phyloP scores from a whole-genome alignment of 306 rosid species.

The Carpinus viminea region DNA sequence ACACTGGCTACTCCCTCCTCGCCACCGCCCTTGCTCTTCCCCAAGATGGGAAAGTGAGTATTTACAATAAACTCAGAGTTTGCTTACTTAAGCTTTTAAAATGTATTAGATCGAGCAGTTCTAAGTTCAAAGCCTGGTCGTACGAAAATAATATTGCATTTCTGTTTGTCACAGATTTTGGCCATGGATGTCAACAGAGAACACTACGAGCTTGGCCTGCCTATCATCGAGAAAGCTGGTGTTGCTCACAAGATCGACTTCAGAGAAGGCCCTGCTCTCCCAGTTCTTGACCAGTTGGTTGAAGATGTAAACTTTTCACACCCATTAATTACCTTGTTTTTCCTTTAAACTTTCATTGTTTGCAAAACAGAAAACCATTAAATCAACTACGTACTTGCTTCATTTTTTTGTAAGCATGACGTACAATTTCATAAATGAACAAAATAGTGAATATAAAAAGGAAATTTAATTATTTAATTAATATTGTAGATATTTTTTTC shows the following conservation, averaged over 20 bases:
- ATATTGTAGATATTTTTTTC: too few species aligned
- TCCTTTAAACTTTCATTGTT: not conserved
- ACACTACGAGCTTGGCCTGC: slow-evolving; percentile 82
- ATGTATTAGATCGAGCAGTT: too few species aligned
- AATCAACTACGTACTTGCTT: too few species aligned
- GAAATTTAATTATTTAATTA: too few species aligned
- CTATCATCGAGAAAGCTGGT: slow-evolving; percentile 72
- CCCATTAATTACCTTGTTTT: not conserved
- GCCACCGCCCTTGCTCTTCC: slow-evolving; percentile 96
- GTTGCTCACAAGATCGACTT: slow-evolving; percentile 88
- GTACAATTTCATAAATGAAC: too few species aligned
- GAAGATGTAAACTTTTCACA: slow-evolving; percentile 51
- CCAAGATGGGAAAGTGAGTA: slow-evolving; percentile 78
- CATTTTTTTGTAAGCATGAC: too few species aligned
- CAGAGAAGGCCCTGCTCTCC: slow-evolving; percentile 96
- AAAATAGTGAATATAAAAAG: too few species aligned
- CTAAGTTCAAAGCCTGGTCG: too few species aligned
- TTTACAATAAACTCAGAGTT: too few species aligned
- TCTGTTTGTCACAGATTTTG: slow-evolving; percentile 46
- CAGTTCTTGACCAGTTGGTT: slow-evolving; percentile 65
- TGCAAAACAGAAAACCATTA: too few species aligned
- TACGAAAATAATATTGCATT: too few species aligned
- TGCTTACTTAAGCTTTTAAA: too few species aligned
- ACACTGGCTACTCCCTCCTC: slow-evolving; percentile 89
- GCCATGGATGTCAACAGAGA: slow-evolving; percentile 94